Evolutionary conservation across 1,284 basidiomycete genomes (phyloP), one percentile per base, ranked within the genome.

Genomic region (Marasmius tenuissimus): DNA sequence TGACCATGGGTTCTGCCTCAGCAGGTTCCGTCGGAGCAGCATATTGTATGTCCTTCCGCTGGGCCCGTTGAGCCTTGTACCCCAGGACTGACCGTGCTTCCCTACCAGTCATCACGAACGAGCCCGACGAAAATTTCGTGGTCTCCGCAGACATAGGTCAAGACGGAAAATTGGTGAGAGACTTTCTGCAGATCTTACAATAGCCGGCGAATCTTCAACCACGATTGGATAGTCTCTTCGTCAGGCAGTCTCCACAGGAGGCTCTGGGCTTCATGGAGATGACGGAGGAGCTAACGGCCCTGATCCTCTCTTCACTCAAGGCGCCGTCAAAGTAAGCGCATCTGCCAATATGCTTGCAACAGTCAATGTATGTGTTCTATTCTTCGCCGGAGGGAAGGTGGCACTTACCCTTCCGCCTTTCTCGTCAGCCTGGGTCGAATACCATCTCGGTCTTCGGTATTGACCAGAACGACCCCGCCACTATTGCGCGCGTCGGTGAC

Each of bases 301-400:
- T 12, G 81, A 85, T 62, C 69, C 76, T 14, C 67, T 83, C 37
- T 81, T 83, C 73, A 78, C 77, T 6, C 81, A 83, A 70, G 80
- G 79, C 20, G 69, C 77, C 14, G 70, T 83, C 62, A 79, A 80
- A 64, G 77, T 74, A 3, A 79, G 76, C 35, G 72, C 74, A n/a
- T 68, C 68, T 8, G 70, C 73, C 20, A 74, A 77, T 48, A 71
- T 80, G 35, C 73, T 83, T 14, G 80, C 77, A 16, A 72, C 78
- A 4, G 78, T 81, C 35, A 83, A 82, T 61, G 80, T 81, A 49
- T 55, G 76, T 71, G 12, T 14, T 16, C 39, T 18, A 12, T n/a
- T 34, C 16, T n/a, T 34, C 51, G 11, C 2, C n/a, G 51, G 16
- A 49, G 18, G 16, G 9, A 20, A 35, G 9, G 42, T 53, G 10